Percentiles rank a stretch among this genome's conserved stretches.
Evolutionary conservation across 208 protist genomes (phyloP).

Genomic region (Wallacemonas sp.): DNA sequence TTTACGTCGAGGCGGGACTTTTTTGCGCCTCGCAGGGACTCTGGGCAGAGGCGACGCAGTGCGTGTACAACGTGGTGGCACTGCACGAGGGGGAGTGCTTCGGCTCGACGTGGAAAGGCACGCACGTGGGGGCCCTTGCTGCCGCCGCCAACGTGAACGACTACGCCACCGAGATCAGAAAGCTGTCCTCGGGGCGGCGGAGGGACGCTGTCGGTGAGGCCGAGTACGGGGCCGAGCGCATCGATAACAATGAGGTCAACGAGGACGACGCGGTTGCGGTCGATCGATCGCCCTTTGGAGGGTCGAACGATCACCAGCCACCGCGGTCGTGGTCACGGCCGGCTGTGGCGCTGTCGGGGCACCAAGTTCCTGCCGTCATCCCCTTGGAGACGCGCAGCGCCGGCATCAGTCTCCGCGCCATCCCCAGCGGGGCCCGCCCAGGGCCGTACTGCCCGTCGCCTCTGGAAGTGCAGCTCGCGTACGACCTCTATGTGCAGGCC

Average conservation of each 20-base stretch:
- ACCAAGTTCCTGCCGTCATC: too few species aligned
- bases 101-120: conserved; percentile 8
- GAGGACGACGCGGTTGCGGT: too few species aligned
- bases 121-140: neutral
- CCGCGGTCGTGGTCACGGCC: too few species aligned
- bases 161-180: neutral
- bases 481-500: conserved; percentile 15
- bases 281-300: too few species aligned
- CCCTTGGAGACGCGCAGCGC: neutral
- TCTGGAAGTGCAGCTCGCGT: neutral
- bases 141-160: neutral
- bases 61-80: conserved; percentile 25
- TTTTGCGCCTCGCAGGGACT: conserved; percentile 30
- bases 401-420: neutral
- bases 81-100: conserved; percentile 13
- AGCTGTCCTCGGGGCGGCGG: too few species aligned
- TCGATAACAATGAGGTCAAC: too few species aligned
- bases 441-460: neutral
- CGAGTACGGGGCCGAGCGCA: too few species aligned
- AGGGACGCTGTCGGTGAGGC: too few species aligned
- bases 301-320: too few species aligned
- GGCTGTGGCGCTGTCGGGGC: neutral
- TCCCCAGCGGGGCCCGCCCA: neutral
- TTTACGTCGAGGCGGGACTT: conserved; percentile 50
- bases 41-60: conserved; percentile 46